Base-by-base conservation (phyloP, 331 rosid species). In the Pyrus hybrid region DNA sequence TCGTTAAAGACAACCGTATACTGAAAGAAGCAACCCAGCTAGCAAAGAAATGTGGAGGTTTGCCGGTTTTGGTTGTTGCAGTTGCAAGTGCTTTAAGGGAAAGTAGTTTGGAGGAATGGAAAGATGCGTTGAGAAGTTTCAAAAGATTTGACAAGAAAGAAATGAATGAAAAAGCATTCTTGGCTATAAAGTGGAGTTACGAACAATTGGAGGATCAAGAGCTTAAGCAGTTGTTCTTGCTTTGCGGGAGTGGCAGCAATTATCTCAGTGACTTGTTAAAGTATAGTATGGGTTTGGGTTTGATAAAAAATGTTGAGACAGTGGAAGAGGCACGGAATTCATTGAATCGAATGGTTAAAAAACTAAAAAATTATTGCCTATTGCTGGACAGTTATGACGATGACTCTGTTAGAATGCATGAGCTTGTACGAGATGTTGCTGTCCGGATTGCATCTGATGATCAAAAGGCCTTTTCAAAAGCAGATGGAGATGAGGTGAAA, bases 361-460 rank as follows among this genome's bases (percentile, higher is more conserved):
- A n/a, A n/a, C n/a, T n/a, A n/a, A n/a, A n/a, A n/a, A n/a, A n/a
- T n/a, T n/a, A n/a, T n/a, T n/a, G n/a, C n/a, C n/a, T n/a, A n/a
- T n/a, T n/a, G n/a, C n/a, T n/a, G n/a, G n/a, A n/a, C n/a, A n/a
- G n/a, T n/a, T n/a, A n/a, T n/a, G n/a, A n/a, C n/a, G n/a, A n/a
- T n/a, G n/a, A n/a, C n/a, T n/a, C n/a, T n/a, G n/a, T n/a, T 54
- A 35, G 10, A 28, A 80, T 74, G 79, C 71, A 74, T 13, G 73
- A 63, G 2, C 12, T 78, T 0, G 25, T 78, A 0, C 17, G 43
- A 2, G 73, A 65, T 3, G 62, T n/a, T 0, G 73, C 61, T 13
- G 1, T 3, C 5, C 0, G 8, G 2, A 64, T 78, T 20, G 71
- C 76, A 30, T 7, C 0, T 1, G 37, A 23, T 41, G 17, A 53